Percentiles rank a stretch among this genome's conserved stretches.
Conservation (phyloP, 106 monocot genomes). For the Iris macrosiphon region DNA sequence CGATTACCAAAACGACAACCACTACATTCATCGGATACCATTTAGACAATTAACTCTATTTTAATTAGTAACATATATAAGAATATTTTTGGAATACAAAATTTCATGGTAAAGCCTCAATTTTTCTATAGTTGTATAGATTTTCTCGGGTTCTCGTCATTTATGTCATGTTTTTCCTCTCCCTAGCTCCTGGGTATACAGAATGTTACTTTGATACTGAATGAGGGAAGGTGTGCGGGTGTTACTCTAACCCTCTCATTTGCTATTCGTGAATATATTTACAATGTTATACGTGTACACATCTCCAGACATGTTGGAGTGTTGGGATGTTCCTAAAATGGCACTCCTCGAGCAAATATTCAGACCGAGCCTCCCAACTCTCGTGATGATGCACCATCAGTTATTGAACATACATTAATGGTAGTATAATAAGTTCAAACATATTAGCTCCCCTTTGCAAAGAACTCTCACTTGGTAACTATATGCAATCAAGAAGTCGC, state of each 20-base stretch:
- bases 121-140: no score
- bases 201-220: constrained; percentile 83
- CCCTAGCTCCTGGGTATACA: constrained; percentile 86
- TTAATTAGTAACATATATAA: neutral
- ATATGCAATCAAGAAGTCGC: no score
- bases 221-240: constrained; percentile 75
- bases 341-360: constrained; percentile 91
- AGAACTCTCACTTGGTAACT: no score
- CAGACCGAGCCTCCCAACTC: constrained; percentile 71
- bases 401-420: no score
- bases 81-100: neutral
- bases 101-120: no score
- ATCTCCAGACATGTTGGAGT: constrained; percentile 75
- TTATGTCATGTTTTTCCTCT: neutral
- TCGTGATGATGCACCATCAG: no score
- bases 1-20: no score
- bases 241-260: neutral
- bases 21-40: constrained; percentile 79
- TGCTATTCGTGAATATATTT: neutral
- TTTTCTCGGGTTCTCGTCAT: no score
- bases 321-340: constrained; percentile 99
- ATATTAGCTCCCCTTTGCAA: no score
- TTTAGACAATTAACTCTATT: neutral
- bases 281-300: neutral
- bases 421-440: no score